phyloP scores from a whole-genome alignment of 2,329 filamentous ascomycete genomes.

The Aspergillus luchuensis region DNA sequence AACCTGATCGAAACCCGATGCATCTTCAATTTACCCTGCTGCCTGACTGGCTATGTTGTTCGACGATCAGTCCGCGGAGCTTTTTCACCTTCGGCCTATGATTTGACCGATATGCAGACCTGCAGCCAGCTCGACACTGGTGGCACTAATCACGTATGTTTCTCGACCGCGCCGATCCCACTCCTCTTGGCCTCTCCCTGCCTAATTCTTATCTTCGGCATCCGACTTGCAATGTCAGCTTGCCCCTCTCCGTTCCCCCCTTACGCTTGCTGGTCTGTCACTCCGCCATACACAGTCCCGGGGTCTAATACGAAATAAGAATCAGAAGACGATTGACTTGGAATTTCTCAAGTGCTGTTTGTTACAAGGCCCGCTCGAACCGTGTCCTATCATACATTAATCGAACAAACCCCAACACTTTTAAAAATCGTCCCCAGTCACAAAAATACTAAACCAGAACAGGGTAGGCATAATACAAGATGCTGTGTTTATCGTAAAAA shows the following conservation, averaged over 20 bases:
- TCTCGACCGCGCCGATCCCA: background rate
- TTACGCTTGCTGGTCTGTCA: background rate
- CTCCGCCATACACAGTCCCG: background rate
- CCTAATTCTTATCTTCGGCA: background rate
- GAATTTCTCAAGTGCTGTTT: slow-evolving; percentile 36
- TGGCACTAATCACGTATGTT: background rate
- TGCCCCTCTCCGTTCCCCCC: background rate
- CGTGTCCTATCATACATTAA: slow-evolving; percentile 45
- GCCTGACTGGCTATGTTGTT: background rate
- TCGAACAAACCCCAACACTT: slow-evolving; percentile 38
- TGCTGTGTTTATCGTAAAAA: slow-evolving; percentile 25
- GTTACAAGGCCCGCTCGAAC: slow-evolving; percentile 44
- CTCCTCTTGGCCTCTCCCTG: background rate
- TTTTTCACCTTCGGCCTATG: background rate
- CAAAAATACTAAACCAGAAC: slow-evolving; percentile 16
- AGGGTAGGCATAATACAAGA: slow-evolving; percentile 26
- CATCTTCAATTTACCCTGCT: background rate
- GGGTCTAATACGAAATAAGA: background rate
- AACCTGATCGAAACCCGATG: background rate
- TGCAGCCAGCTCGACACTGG: background rate
- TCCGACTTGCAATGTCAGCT: background rate
- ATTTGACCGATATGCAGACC: background rate
- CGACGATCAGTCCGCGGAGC: background rate
- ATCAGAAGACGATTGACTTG: slow-evolving; percentile 13
- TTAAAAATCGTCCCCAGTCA: slow-evolving; percentile 25